phyloP scores from a whole-genome alignment of 352 stramenopile genomes.

The Phytophthora foliorum region DNA sequence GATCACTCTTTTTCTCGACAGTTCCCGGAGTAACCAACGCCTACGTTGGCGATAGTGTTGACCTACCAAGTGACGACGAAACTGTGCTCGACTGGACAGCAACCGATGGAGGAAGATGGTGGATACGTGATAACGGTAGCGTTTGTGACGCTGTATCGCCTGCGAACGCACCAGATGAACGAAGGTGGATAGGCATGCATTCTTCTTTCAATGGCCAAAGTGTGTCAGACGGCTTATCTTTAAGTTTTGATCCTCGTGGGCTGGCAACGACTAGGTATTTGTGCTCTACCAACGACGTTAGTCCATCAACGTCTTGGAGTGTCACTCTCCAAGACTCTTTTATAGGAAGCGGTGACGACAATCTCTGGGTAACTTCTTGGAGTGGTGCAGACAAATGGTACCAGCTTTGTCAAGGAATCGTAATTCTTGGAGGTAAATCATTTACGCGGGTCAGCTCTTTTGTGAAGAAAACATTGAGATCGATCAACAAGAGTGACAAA shows the following conservation, averaged over 20 bases:
- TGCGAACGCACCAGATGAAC: conserved; percentile 36
- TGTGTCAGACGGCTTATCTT: conserved; percentile 46
- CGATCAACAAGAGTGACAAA: conserved; percentile 40
- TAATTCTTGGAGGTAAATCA: conserved; percentile 50
- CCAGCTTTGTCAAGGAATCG: conserved; percentile 62
- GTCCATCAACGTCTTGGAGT: conserved; percentile 57
- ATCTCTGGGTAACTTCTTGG: conserved; percentile 68
- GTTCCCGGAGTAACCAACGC: conserved; percentile 63
- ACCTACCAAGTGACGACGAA: conserved; percentile 56
- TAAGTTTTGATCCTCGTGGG: conserved; percentile 58
- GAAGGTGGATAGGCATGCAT: conserved; percentile 71
- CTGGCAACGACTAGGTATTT: conserved; percentile 60
- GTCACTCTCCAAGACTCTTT: conserved; percentile 64
- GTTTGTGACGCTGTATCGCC: conserved; percentile 32
- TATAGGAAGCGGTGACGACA: conserved; percentile 65
- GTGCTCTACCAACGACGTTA: conserved; percentile 69
- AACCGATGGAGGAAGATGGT: conserved; percentile 66
- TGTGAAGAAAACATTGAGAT: conserved; percentile 51
- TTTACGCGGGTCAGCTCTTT: conserved; percentile 47
- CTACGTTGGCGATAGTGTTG: conserved; percentile 41
- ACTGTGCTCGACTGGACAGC: conserved; percentile 56
- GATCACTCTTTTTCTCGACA: conserved; percentile 60
- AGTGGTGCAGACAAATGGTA: conserved; percentile 50
- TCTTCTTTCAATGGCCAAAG: conserved; percentile 48
- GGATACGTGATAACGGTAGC: conserved; percentile 59